These are phyloP conservation scores for Sophora flavescens DNA, from an alignment of 306 rosid genomes.

Conservation along the genomic window DNA sequence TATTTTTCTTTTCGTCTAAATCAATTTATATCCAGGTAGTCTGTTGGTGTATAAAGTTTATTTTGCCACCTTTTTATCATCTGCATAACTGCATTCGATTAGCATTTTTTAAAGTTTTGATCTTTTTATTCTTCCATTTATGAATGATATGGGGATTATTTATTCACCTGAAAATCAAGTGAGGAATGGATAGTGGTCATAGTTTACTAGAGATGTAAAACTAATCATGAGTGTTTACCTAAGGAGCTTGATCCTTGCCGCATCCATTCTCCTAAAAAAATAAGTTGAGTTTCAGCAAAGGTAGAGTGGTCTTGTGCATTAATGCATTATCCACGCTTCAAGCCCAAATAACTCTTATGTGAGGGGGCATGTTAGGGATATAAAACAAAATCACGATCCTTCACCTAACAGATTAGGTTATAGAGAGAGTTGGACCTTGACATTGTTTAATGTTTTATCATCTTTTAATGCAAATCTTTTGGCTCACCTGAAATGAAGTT, in stretches of 20 bases:
- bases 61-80: no score
- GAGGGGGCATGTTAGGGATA: not conserved
- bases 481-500: constrained; percentile 57
- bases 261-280: not conserved
- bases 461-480: constrained; percentile 36
- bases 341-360: not conserved
- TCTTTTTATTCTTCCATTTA: no score
- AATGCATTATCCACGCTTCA: not conserved
- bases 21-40: not conserved
- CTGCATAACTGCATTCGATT: no score
- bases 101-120: no score
- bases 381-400: not conserved
- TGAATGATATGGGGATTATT: not conserved
- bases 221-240: not conserved
- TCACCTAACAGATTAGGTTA: not conserved
- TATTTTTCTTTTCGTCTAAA: not conserved
- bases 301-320: not conserved
- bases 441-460: constrained; percentile 22
- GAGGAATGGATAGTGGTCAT: not conserved
- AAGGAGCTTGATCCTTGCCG: not conserved
- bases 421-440: constrained; percentile 15
- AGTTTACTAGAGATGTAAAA: not conserved
- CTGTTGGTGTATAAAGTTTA: not conserved
- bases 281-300: not conserved
- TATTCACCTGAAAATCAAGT: not conserved